phyloP scores from a whole-genome alignment of 768 basidiomycete species.

The Termitomyces sp. region DNA sequence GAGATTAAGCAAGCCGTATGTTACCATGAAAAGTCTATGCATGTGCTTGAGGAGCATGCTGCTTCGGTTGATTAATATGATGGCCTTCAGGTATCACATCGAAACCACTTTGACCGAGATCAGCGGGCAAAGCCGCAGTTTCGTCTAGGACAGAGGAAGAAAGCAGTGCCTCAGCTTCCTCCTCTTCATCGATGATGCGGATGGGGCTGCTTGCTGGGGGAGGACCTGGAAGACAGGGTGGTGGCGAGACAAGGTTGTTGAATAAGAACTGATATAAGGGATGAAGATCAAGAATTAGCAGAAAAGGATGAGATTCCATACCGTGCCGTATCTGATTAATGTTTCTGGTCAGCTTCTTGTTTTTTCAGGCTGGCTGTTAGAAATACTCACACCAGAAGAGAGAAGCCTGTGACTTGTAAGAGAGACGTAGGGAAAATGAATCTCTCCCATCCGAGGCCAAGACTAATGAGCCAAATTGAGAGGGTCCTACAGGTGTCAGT shows the following conservation, averaged over 20 bases:
- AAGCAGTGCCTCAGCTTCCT: conserved; percentile 53
- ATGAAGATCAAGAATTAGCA: conserved; percentile 9
- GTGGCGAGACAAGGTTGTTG: conserved; percentile 72
- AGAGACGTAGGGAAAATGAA: conserved; percentile 78
- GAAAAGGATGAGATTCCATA: conserved; percentile 27
- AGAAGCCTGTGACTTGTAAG: conserved; percentile 82
- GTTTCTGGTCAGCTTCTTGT: conserved; percentile 4
- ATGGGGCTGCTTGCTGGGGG: conserved; percentile 23
- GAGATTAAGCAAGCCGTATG: neutral
- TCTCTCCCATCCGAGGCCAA: conserved; percentile 87
- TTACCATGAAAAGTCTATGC: neutral
- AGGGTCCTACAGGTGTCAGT: conserved; percentile 95
- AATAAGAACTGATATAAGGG: conserved; percentile 66
- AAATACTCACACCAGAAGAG: conserved; percentile 73
- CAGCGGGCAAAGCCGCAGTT: conserved; percentile 77
- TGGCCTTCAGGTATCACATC: conserved; percentile 67
- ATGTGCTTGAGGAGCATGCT: conserved; percentile 5
- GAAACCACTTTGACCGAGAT: conserved; percentile 78
- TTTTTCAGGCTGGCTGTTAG: neutral
- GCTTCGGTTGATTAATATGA: conserved; percentile 13
- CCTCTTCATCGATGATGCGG: conserved; percentile 47
- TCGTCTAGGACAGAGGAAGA: conserved; percentile 54
- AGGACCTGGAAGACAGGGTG: conserved; percentile 57
- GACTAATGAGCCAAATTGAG: conserved; percentile 91
- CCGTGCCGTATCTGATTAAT: conserved; percentile 73